phyloP scores from a whole-genome alignment of 352 stramenopile genomes.

The Aphanomyces stellatus region DNA sequence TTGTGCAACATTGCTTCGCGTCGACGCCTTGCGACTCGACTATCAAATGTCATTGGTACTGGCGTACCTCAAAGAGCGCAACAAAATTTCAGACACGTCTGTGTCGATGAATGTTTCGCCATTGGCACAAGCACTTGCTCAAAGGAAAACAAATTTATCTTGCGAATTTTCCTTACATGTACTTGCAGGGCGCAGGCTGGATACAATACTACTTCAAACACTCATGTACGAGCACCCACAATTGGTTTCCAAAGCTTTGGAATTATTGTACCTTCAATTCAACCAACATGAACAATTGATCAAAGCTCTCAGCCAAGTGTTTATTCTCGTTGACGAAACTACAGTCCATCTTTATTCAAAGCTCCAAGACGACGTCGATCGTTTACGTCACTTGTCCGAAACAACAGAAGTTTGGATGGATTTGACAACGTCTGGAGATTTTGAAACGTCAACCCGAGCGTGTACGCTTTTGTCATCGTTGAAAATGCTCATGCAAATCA shows the following conservation, averaged over 20 bases:
- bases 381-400: constrained; percentile 47
- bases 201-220: constrained; percentile 65
- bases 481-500: constrained; percentile 26
- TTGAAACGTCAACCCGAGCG: constrained; percentile 42
- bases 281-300: constrained; percentile 67
- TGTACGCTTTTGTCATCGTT: constrained; percentile 41
- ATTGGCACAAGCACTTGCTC: constrained; percentile 1
- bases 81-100: background rate
- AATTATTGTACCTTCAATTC: constrained; percentile 58
- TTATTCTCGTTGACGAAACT: constrained; percentile 51
- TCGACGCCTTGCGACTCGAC: constrained; percentile 57
- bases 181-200: constrained; percentile 35
- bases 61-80: background rate
- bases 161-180: constrained; percentile 50
- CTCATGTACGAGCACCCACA: constrained; percentile 78
- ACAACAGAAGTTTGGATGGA: constrained; percentile 80
- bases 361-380: constrained; percentile 60
- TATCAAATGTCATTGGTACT: constrained; percentile 56
- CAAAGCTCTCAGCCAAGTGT: constrained; percentile 52
- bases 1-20: constrained; percentile 46
- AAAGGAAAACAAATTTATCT: constrained; percentile 28
- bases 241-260: constrained; percentile 57
- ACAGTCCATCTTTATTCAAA: constrained; percentile 62
- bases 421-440: constrained; percentile 62
- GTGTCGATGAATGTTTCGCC: constrained; percentile 14